phyloP scores from a whole-genome alignment of 805 yeast species.

The Saccharomycopsis oosterbeekiorum region DNA sequence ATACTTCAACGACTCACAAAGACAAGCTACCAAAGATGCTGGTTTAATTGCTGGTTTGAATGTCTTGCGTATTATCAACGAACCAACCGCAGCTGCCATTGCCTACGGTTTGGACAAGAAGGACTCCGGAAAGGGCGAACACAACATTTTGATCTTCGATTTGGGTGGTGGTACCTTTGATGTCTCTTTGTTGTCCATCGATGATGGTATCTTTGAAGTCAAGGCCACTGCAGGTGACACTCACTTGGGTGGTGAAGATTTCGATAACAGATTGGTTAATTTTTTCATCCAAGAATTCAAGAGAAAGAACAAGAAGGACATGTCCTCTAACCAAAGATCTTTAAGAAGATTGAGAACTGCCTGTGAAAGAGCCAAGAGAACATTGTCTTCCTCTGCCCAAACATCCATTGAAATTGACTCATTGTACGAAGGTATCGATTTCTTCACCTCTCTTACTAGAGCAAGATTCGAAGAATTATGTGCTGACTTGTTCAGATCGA shows the following conservation, averaged over 20 bases:
- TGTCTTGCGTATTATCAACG: slow-evolving; percentile 90
- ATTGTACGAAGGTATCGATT: slow-evolving; percentile 88
- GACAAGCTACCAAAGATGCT: slow-evolving; percentile 97
- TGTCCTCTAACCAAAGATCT: slow-evolving; percentile 70
- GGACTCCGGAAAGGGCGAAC: slow-evolving; percentile 55
- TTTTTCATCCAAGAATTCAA: slow-evolving; percentile 73
- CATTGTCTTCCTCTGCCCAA: slow-evolving; percentile 87
- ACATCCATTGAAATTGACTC: slow-evolving; percentile 94
- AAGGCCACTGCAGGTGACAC: slow-evolving; percentile 70
- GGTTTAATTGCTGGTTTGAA: slow-evolving; percentile 94
- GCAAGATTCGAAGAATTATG: slow-evolving; percentile 97
- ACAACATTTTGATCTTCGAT: slow-evolving; percentile 68
- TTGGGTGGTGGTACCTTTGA: slow-evolving; percentile 86
- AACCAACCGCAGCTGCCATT: slow-evolving; percentile 97
- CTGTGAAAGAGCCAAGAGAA: slow-evolving; percentile 85
- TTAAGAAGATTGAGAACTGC: slow-evolving; percentile 81
- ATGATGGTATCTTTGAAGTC: slow-evolving; percentile 76
- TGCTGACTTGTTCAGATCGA: slow-evolving; percentile 88
- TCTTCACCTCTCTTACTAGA: slow-evolving; percentile 92
- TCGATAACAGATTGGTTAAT: slow-evolving; percentile 71
- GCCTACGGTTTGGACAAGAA: slow-evolving; percentile 83
- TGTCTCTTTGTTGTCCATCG: slow-evolving; percentile 68
- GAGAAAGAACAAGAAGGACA: slow-evolving; percentile 77
- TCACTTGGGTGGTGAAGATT: slow-evolving; percentile 82
- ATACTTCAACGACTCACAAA: slow-evolving; percentile 93